Evolutionary conservation across 2,329 filamentous ascomycete genomes (phyloP).

Genomic region (Hypoxylon sp.): DNA sequence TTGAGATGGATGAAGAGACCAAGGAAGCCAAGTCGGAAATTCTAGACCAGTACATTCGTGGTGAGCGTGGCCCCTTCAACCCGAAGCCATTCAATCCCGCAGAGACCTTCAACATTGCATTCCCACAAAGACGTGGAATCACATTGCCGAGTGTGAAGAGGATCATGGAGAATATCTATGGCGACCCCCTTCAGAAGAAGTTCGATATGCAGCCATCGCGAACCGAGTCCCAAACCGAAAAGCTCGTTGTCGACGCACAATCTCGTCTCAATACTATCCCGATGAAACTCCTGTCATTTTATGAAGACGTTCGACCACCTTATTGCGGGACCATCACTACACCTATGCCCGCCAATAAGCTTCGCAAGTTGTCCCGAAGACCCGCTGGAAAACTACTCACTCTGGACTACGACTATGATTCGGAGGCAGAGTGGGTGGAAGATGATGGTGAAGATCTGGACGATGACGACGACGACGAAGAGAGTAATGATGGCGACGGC

Average conservation of each 20-base stretch:
- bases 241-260: slow-evolving; percentile 52
- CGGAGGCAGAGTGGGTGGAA: slow-evolving; percentile 86
- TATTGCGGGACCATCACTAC: slow-evolving; percentile 81
- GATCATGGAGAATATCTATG: slow-evolving; percentile 69
- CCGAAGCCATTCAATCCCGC: slow-evolving; percentile 59
- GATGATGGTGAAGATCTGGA: slow-evolving; percentile 71
- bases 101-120: slow-evolving; percentile 60
- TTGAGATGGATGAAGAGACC: slow-evolving; percentile 69
- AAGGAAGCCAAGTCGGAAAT: slow-evolving; percentile 63
- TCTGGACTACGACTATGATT: slow-evolving; percentile 86
- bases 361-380: slow-evolving; percentile 65
- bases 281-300: slow-evolving; percentile 72
- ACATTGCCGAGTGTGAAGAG: slow-evolving; percentile 67
- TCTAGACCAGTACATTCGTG: slow-evolving; percentile 65
- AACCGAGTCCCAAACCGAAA: slow-evolving; percentile 57
- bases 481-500: slow-evolving; percentile 77
- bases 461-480: slow-evolving; percentile 75
- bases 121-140: slow-evolving; percentile 59
- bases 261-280: slow-evolving; percentile 61
- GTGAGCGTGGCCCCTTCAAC: slow-evolving; percentile 61
- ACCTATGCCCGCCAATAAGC: slow-evolving; percentile 63
- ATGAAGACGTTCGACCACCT: slow-evolving; percentile 74
- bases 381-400: slow-evolving; percentile 69
- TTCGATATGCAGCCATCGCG: slow-evolving; percentile 48
- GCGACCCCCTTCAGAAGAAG: slow-evolving; percentile 51